Base-by-base conservation (phyloP, 2,329 filamentous ascomycete species). In the Arthrobotrys megalospora region DNA sequence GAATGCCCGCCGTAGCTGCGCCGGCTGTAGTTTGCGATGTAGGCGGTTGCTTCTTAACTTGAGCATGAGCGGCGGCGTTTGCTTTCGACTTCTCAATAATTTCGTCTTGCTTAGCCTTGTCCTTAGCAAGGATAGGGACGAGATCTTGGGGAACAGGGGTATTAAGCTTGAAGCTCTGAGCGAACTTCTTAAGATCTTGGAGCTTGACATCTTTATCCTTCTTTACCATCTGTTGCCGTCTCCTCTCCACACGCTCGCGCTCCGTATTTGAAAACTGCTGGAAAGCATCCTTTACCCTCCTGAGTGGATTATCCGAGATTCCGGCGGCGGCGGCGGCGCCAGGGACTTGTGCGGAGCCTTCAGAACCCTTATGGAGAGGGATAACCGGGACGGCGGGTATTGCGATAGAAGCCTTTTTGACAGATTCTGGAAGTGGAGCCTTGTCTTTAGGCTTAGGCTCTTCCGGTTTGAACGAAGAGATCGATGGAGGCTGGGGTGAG, bases 151-250 rank as follows among this genome's bases (percentile, higher is more conserved):
- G 96, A 10, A 99, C 94, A 5, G 94, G 94, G 1, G 95, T 97
- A 62, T 92, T 91, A 16, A 99, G 89, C 85, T 98, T 98, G 87
- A 99, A 99, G 83, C 89, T 96, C 81, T 91, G 89, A 0, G 96
- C 93, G 84, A 99, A 99, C 83, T 95, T 97, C 87, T 96, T 96
- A 73, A 99, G 86, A 85, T 99, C 96, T 76, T 93, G 97, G 79
- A 99, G 85, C 85, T 97, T 97, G 80, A 96, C 90, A 81, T 94
- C 93, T 84, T 97, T 97, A 83, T 98, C 96, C 76, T 88, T 88
- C 83, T 88, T 90, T 8, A 87, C 87, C 83, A 82, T 79, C 34
- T 80, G 79, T 12, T 80, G 73, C 10, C 80, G 80, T 48, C 81
- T 81, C n/a, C 90, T 91, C 81, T 85, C 88, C 79, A 84, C 86